These are phyloP conservation scores for Fusarium sp. DNA, from an alignment of 2,329 filamentous ascomycete species.

Conservation along the genomic window DNA sequence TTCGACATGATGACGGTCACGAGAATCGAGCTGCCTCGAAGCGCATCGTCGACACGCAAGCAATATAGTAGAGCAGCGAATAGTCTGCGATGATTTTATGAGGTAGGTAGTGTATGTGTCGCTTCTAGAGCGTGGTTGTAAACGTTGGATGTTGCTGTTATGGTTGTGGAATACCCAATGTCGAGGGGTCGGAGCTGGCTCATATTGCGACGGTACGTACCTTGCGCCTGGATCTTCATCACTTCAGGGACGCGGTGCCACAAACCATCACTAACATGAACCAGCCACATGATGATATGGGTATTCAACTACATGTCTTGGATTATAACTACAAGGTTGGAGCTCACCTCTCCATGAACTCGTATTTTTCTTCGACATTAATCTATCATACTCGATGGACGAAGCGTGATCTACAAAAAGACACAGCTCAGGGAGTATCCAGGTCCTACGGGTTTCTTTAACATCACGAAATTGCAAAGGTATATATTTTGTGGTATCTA, in stretches of 20 bases:
- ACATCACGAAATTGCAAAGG: not conserved
- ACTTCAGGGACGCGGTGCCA: not conserved
- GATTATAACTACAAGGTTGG: not conserved
- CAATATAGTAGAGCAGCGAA: not conserved
- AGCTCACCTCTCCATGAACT: too few species aligned
- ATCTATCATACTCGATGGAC: not conserved
- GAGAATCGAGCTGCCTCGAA: slow-evolving; percentile 18
- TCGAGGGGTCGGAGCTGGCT: slow-evolving; percentile 29
- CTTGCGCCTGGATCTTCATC: not conserved
- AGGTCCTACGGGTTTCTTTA: not conserved
- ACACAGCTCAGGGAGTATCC: too few species aligned
- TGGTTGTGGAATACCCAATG: slow-evolving; percentile 6
- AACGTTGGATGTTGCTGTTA: slow-evolving; percentile 7
- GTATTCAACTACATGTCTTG: not conserved
- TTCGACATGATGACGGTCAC: slow-evolving; percentile 57
- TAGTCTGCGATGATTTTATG: not conserved
- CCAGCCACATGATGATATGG: slow-evolving; percentile 5
- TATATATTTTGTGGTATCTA: not conserved
- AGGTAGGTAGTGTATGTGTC: not conserved
- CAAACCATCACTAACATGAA: not conserved
- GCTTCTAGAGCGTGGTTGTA: not conserved
- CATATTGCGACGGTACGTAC: slow-evolving; percentile 30
- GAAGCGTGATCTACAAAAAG: too few species aligned
- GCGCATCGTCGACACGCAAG: slow-evolving; percentile 36
- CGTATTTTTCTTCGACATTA: not conserved